Conservation (phyloP, 179 eudicot genomes). For the Amaranthus tricolor region DNA sequence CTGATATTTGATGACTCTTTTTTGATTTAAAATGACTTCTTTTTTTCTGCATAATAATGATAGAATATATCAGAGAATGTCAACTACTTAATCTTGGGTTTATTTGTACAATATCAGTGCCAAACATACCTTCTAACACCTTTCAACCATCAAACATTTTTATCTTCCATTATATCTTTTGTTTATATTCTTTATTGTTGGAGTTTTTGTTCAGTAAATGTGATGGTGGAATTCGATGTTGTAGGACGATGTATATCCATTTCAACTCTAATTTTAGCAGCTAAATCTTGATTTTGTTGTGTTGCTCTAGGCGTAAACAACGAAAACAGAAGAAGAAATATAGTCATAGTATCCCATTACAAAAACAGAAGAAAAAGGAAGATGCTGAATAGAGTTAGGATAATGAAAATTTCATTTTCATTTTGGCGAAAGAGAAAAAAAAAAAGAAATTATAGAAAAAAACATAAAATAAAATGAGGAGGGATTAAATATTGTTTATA, state of each 20-base stretch:
- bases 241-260: not conserved
- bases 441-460: too few species aligned
- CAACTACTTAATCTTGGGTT: conserved; percentile 13
- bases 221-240: conserved; percentile 10
- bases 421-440: too few species aligned
- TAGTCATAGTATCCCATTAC: not conserved
- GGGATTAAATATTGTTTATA: too few species aligned
- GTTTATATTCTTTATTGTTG: not conserved
- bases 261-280: conserved; percentile 34
- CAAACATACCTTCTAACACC: conserved; percentile 2
- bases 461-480: too few species aligned
- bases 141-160: not conserved
- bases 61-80: not conserved
- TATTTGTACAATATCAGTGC: conserved; percentile 1
- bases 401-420: too few species aligned
- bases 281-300: conserved; percentile 42
- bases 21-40: conserved; percentile 15
- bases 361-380: too few species aligned
- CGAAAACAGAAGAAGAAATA: conserved; percentile 35
- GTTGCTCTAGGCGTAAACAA: conserved; percentile 32
- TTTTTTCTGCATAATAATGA: conserved; percentile 9
- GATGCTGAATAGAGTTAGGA: too few species aligned
- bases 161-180: not conserved
- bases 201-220: not conserved
- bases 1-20: conserved; percentile 1